Evolutionary conservation across 108 stramenopile species (phyloP), one percentile per base, ranked within the genome.

Genomic region (Cyclotella choctawhatcheeana): DNA sequence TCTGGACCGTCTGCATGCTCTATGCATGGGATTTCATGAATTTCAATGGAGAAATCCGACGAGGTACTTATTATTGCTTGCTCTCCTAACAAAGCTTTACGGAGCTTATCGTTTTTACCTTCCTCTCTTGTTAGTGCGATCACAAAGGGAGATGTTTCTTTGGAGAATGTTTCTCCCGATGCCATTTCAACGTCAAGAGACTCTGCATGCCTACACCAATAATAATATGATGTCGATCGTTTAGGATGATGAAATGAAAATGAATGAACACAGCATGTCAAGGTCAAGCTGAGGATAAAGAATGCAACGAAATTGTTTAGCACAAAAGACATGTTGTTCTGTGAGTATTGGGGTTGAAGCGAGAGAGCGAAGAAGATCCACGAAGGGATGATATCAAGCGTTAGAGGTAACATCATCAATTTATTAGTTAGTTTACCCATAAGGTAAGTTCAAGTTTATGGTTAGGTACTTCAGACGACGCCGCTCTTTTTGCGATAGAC

Each of bases 11-110:
- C 84, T 10, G 89, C 90, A 79, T 94, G 93, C 56, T 76, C 88
- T 59, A 94, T 92, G 72, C 91, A 94, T 2, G 93, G 89, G n/a
- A 94, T 40, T 71, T 94, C 93, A 30, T 88, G 45, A 5, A 89
- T 37, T 51, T 81, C 30, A 29, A 81, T 20, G 14, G 65, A 64
- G 44, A 64, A 25, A n/a, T n/a, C n/a, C n/a, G n/a, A n/a, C n/a
- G n/a, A n/a, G 24, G 65, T 63, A 25, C 24, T 37, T 50, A 35
- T 64, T 52, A 25, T 44, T 1, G 69, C 71, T 76, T 30, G 35
- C 58, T 69, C 65, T 30, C 45, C 50, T 67, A 78, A 32, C 34
- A 89, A 58, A 32, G 76, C 76, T n/a, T 86, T 71, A 4, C 69
- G 44, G 22, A 93, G 76, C 62, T 91, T 91, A 25, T 66, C 78